A percentile compares a stretch with the other conserved stretches of the same genome.
Conservation (phyloP, 768 basidiomycete genomes). For the Heimioporus sp. region DNA sequence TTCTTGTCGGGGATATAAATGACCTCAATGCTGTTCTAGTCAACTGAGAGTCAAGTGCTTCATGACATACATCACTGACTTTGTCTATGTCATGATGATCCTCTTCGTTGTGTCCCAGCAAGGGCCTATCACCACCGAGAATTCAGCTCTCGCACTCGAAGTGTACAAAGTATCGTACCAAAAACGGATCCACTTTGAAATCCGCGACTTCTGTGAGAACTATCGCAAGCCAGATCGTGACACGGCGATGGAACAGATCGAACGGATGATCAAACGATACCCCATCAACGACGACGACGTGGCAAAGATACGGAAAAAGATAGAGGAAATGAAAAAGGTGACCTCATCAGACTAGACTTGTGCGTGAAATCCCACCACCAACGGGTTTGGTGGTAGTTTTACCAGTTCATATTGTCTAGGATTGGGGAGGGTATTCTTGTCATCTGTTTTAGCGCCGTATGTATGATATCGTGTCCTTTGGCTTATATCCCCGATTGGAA, state of each 20-base stretch:
- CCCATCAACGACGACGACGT: background rate
- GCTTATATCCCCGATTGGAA: no score
- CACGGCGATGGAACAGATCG: background rate
- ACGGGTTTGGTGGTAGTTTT: no score
- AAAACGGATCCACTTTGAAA: background rate
- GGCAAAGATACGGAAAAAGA: background rate
- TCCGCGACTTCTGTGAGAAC: background rate
- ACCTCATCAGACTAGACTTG: no score
- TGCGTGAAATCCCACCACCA: no score
- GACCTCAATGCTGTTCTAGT: background rate
- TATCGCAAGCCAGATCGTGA: background rate
- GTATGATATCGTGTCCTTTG: no score
- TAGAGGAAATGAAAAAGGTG: no score
- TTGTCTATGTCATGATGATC: conserved; percentile 2
- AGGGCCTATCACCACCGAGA: background rate
- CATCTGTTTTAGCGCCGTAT: no score
- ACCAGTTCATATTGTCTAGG: no score
- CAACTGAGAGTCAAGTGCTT: background rate
- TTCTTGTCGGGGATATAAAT: background rate
- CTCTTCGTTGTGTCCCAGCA: background rate
- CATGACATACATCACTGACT: background rate
- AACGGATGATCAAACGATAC: background rate
- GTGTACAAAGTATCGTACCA: background rate
- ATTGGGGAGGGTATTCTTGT: no score
- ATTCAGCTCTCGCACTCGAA: background rate